These are phyloP conservation scores for Purpureocillium lavendulum DNA, from an alignment of 2,329 filamentous ascomycete genomes.

Conservation along the genomic window DNA sequence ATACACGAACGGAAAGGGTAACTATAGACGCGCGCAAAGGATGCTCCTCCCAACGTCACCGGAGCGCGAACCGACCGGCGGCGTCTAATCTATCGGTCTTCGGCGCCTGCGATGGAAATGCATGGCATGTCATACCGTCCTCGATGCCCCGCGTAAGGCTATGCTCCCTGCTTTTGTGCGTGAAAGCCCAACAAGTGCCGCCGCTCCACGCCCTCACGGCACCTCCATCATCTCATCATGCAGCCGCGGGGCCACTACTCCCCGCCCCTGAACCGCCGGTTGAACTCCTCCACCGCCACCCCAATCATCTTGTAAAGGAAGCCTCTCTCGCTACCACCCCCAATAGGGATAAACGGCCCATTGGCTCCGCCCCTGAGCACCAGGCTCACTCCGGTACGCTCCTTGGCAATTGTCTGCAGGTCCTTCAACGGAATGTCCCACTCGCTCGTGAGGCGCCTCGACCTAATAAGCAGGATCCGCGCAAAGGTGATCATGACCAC, in stretches of 20 bases:
- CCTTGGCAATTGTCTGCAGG: slow-evolving; percentile 93
- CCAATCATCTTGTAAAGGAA: slow-evolving; percentile 60
- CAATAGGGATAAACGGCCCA: slow-evolving; percentile 88
- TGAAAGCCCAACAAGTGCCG: no score
- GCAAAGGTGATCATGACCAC: slow-evolving; percentile 82
- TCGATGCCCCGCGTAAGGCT: no score
- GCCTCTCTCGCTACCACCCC: slow-evolving; percentile 66
- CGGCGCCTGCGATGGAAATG: no score
- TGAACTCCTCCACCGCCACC: slow-evolving; percentile 59
- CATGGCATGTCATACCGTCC: no score
- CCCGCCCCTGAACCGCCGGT: slow-evolving; percentile 45
- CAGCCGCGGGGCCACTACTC: slow-evolving; percentile 13
- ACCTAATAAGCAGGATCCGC: slow-evolving; percentile 83
- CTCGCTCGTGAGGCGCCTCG: slow-evolving; percentile 76
- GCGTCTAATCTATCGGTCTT: no score
- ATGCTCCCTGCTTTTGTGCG: no score
- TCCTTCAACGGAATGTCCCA: slow-evolving; percentile 97
- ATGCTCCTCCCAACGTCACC: no score
- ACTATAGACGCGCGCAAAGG: neutral
- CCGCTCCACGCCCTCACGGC: no score
- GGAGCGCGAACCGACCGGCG: no score
- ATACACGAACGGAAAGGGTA: no score
- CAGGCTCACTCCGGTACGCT: slow-evolving; percentile 86
- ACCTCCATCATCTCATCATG: no score
- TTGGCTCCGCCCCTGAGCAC: slow-evolving; percentile 84